These are phyloP conservation scores for Paramecium octaurelia DNA, from an alignment of 73 alveolate species.

Conservation along the genomic window DNA sequence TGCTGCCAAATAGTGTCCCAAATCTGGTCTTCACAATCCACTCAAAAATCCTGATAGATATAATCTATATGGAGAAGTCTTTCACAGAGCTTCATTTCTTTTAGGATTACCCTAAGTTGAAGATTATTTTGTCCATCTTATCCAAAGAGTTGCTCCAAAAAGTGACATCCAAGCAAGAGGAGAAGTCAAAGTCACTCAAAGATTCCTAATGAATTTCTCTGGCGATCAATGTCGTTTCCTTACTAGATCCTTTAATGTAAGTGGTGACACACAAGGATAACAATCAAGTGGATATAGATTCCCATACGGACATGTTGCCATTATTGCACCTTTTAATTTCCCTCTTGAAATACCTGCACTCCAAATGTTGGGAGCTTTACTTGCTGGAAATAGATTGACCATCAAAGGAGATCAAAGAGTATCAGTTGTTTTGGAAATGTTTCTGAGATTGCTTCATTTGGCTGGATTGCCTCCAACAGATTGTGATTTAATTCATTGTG, in stretches of 20 bases:
- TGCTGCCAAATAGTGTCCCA: constrained; percentile 66
- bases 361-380: constrained; percentile 80
- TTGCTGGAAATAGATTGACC: constrained; percentile 76
- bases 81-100: constrained; percentile 72
- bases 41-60: constrained; percentile 89
- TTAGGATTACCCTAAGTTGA: constrained; percentile 72
- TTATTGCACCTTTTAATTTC: constrained; percentile 92
- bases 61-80: constrained; percentile 81
- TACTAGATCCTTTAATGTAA: constrained; percentile 67
- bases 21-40: constrained; percentile 93
- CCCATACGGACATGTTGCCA: constrained; percentile 86
- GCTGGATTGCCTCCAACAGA: constrained; percentile 80
- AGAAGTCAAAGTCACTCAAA: constrained; percentile 48
- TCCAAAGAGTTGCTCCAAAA: constrained; percentile 86
- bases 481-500: constrained; percentile 66
- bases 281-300: constrained; percentile 78
- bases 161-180: constrained; percentile 72
- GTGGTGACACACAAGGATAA: constrained; percentile 87
- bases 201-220: constrained; percentile 83
- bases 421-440: constrained; percentile 85
- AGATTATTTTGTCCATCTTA: constrained; percentile 74
- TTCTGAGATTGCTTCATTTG: constrained; percentile 76
- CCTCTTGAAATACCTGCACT: constrained; percentile 92
- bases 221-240: constrained; percentile 89
- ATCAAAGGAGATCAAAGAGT: constrained; percentile 85